Evolutionary conservation across 768 basidiomycete genomes (phyloP).

Genomic region (Tricholoma terreum): DNA sequence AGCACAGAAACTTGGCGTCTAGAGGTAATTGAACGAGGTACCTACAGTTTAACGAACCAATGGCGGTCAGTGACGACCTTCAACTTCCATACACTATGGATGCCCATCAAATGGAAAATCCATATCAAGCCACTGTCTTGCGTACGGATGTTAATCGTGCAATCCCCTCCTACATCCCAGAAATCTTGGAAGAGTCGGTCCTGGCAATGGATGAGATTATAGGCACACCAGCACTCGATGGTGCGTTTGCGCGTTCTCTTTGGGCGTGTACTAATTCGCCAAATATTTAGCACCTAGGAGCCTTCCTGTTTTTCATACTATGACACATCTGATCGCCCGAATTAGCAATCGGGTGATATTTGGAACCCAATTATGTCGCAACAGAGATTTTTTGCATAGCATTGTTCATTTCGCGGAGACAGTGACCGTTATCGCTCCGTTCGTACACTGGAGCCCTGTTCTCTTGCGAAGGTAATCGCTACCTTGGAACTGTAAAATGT

Average conservation of each 20-base stretch:
- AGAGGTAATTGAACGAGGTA: not conserved
- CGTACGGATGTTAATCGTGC: conserved; percentile 36
- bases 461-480: conserved; percentile 29
- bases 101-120: conserved; percentile 28
- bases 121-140: conserved; percentile 34
- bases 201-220: conserved; percentile 30
- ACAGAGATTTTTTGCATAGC: conserved; percentile 31
- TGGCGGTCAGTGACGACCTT: conserved; percentile 33
- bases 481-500: not conserved
- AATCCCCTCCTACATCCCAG: conserved; percentile 33
- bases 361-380: conserved; percentile 33
- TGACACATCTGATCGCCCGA: conserved; percentile 36
- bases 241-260: conserved; percentile 7
- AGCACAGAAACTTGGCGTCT: conserved; percentile 5
- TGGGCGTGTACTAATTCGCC: not conserved
- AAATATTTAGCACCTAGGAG: conserved; percentile 16
- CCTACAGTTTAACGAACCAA: conserved; percentile 33
- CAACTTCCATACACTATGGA: conserved; percentile 38
- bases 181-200: conserved; percentile 33
- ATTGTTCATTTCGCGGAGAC: conserved; percentile 35
- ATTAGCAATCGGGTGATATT: conserved; percentile 39
- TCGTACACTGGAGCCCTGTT: conserved; percentile 31
- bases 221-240: conserved; percentile 9
- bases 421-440: conserved; percentile 30
- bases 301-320: conserved; percentile 31